These are phyloP conservation scores for Crataegus laevigata DNA, from an alignment of 306 rosid genomes.

Conservation along the genomic window DNA sequence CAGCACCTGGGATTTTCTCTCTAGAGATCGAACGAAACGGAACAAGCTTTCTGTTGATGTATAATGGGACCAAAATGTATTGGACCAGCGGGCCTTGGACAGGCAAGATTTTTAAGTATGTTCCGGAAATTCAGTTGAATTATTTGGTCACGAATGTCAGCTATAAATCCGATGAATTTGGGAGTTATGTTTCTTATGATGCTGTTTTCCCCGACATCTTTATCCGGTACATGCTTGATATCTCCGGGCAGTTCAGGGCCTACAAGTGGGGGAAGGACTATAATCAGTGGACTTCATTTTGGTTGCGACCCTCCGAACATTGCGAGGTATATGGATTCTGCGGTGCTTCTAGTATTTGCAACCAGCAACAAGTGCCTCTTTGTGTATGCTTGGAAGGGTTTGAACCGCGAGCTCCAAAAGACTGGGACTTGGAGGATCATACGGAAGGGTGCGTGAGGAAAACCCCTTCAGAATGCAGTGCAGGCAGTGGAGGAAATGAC, in stretches of 20 bases:
- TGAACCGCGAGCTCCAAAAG: background rate
- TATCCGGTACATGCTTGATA: conserved; percentile 13
- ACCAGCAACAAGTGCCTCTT: background rate
- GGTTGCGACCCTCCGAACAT: conserved; percentile 2
- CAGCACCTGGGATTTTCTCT: conserved; percentile 23
- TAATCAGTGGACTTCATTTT: background rate
- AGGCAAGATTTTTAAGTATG: conserved; percentile 4
- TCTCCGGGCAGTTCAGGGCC: conserved; percentile 22
- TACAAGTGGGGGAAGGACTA: conserved; percentile 3
- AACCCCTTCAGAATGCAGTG: background rate
- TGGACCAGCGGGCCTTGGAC: conserved; percentile 16
- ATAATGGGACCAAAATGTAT: background rate
- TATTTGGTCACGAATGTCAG: background rate
- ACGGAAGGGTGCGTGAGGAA: conserved; percentile 18
- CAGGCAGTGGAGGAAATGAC: background rate
- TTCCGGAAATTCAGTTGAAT: conserved; percentile 2
- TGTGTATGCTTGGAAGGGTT: conserved; percentile 23
- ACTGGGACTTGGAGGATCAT: conserved; percentile 2
- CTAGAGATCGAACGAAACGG: conserved; percentile 10
- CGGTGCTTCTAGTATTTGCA: conserved; percentile 19
- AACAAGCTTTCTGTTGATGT: background rate
- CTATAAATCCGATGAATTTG: background rate
- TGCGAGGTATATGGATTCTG: conserved; percentile 15
- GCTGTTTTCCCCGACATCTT: background rate
- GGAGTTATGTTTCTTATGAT: conserved; percentile 7